Evolutionary conservation across 2,329 filamentous ascomycete genomes (phyloP).

Genomic region (Blastomyces parvus): DNA sequence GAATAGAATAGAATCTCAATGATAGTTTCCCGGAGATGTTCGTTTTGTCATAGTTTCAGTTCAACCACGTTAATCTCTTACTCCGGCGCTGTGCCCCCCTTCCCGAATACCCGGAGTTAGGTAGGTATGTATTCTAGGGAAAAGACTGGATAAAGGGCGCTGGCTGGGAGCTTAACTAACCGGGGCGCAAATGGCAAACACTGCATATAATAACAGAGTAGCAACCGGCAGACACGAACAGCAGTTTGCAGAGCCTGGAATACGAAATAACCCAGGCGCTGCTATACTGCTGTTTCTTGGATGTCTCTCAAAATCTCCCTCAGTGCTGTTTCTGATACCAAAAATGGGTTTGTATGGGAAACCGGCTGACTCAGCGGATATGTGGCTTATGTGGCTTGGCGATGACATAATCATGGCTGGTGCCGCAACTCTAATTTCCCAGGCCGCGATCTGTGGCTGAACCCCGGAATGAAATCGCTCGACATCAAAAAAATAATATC

Average conservation of each 20-base stretch:
- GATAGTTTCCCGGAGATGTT: neutral
- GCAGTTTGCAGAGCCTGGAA: no score
- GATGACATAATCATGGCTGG: neutral
- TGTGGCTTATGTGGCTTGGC: neutral
- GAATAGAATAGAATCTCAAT: neutral
- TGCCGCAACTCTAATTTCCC: neutral
- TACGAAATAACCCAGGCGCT: no score
- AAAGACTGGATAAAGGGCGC: neutral
- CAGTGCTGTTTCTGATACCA: no score
- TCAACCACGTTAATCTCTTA: neutral
- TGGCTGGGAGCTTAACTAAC: neutral
- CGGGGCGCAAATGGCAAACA: neutral
- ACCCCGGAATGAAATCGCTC: neutral
- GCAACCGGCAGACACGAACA: no score
- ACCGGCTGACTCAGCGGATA: neutral
- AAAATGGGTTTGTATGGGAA: neutral
- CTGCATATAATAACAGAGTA: no score
- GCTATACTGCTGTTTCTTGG: no score
- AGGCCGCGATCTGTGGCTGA: constrained; percentile 4
- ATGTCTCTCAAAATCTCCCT: no score
- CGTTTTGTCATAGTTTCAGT: neutral
- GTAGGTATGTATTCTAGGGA: no score
- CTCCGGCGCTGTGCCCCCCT: no score
- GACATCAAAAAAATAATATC: neutral
- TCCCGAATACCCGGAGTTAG: neutral